Evolutionary conservation across 768 basidiomycete genomes (phyloP).

Genomic region (Kwoniella sp.): DNA sequence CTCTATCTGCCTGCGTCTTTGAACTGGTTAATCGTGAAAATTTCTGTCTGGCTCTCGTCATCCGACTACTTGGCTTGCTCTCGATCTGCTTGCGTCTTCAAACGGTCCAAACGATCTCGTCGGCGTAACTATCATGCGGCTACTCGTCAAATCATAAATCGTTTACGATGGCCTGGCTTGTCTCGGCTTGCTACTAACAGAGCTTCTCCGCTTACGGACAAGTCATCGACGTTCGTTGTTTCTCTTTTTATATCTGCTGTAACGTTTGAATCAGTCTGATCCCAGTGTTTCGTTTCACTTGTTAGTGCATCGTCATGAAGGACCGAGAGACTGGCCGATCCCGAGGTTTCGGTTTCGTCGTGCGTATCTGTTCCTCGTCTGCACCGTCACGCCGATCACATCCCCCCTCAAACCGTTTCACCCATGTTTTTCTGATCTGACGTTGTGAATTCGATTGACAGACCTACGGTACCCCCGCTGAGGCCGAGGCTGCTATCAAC

Average conservation of each 20-base stretch:
- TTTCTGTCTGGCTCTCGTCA: conserved; percentile 9
- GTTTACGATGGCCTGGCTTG: not conserved
- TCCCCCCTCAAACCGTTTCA: not conserved
- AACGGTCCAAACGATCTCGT: not conserved
- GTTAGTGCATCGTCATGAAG: conserved; percentile 93
- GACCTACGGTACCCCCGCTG: conserved; percentile 59
- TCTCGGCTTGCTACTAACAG: conserved; percentile 58
- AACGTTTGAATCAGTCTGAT: conserved; percentile 15
- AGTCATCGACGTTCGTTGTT: conserved; percentile 83
- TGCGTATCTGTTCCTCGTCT: conserved; percentile 32
- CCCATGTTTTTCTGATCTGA: not conserved
- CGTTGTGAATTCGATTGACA: conserved; percentile 4
- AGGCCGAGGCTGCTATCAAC: conserved; percentile 77
- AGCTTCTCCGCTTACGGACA: conserved; percentile 80
- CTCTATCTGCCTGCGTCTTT: conserved; percentile 32
- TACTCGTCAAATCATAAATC: not conserved
- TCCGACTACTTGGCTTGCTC: not conserved
- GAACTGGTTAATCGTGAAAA: not conserved
- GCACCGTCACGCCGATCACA: not conserved
- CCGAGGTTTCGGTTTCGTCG: conserved; percentile 96
- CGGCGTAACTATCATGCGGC: not conserved
- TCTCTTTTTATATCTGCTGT: conserved; percentile 50
- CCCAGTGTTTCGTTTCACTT: conserved; percentile 13
- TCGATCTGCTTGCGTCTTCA: conserved; percentile 12
- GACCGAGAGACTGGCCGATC: conserved; percentile 97